Conservation (phyloP, 257 asterid genomes). For the Ballota nigra region DNA sequence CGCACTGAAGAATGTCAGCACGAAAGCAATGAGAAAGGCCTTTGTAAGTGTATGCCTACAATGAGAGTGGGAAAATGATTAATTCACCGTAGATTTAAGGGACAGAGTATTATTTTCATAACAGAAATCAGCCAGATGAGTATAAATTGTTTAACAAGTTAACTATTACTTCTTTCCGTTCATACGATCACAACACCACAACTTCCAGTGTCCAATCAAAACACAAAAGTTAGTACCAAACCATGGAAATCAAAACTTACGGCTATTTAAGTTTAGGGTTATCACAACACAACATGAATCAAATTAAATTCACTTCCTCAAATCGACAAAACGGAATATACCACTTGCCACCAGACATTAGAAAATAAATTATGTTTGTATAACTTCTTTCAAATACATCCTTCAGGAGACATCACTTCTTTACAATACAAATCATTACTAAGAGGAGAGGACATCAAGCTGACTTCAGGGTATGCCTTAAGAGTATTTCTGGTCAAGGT, state of each 20-base stretch:
- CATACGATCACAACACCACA: background rate
- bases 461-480: background rate
- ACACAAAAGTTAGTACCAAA: background rate
- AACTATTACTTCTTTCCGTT: background rate
- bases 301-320: background rate
- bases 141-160: slow-evolving; percentile 11
- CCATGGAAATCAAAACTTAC: slow-evolving; percentile 8
- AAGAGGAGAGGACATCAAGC: background rate
- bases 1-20: slow-evolving; percentile 88
- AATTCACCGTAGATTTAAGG: slow-evolving; percentile 7
- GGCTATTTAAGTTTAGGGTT: background rate
- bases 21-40: slow-evolving; percentile 76
- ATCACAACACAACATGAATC: background rate
- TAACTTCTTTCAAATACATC: background rate
- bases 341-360: no score
- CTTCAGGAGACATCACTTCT: background rate
- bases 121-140: background rate
- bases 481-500: background rate
- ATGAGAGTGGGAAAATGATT: slow-evolving; percentile 13
- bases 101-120: background rate
- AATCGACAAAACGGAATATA: background rate
- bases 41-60: slow-evolving; percentile 84
- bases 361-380: background rate
- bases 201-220: slow-evolving; percentile 11
- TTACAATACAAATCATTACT: background rate